Percentiles rank a stretch among this genome's conserved stretches.
Conservation (phyloP, 2,329 filamentous ascomycete genomes). For the Aspergillus puulaauensis region DNA sequence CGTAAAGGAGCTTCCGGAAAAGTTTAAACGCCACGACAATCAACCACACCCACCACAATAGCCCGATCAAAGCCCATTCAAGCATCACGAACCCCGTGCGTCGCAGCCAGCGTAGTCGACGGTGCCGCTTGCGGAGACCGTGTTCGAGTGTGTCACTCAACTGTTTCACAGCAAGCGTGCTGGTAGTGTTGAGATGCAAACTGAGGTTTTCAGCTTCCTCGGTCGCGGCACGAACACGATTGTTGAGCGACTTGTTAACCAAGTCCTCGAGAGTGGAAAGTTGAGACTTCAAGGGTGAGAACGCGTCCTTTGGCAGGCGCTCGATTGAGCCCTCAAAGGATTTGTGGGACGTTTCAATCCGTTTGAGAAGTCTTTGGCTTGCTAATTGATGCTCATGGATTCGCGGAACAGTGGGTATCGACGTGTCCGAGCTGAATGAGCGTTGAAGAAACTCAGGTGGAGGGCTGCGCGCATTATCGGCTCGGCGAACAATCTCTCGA, state of each 20-base stretch:
- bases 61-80: conserved; percentile 82
- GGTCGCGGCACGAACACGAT: conserved; percentile 64
- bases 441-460: conserved; percentile 37
- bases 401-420: conserved; percentile 44
- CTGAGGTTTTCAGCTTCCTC: conserved; percentile 79
- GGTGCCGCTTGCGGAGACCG: conserved; percentile 69
- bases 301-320: conserved; percentile 46
- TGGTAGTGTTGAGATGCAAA: conserved; percentile 71
- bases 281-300: conserved; percentile 45
- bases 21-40: conserved; percentile 75
- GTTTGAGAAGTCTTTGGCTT: conserved; percentile 50
- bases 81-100: conserved; percentile 76
- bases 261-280: conserved; percentile 46
- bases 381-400: conserved; percentile 56
- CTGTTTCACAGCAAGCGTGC: conserved; percentile 76
- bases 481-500: conserved; percentile 70
- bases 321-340: conserved; percentile 47
- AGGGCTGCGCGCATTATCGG: conserved; percentile 48
- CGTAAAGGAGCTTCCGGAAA: conserved; percentile 62
- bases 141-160: conserved; percentile 72
- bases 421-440: conserved; percentile 25
- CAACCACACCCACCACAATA: conserved; percentile 95
- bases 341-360: conserved; percentile 46
- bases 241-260: conserved; percentile 52
- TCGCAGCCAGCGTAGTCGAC: conserved; percentile 73